phyloP scores from a whole-genome alignment of 352 stramenopile species.

The Phytophthora macrochlamydospora region DNA sequence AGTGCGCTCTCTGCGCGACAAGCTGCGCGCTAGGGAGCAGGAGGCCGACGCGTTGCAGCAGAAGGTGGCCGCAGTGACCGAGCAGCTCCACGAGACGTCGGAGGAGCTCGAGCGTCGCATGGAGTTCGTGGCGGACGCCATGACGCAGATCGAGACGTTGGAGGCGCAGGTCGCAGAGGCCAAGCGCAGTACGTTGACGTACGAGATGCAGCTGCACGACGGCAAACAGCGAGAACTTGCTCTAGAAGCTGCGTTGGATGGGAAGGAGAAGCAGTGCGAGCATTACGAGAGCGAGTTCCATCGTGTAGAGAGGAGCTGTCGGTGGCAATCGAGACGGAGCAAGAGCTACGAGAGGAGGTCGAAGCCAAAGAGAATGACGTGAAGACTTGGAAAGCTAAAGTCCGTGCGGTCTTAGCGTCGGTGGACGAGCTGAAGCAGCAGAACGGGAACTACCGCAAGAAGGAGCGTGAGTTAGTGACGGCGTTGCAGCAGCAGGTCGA shows the following conservation, averaged over 20 bases:
- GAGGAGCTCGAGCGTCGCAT: constrained; percentile 59
- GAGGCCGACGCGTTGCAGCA: constrained; percentile 42
- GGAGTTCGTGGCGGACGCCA: constrained; percentile 53
- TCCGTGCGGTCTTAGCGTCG: constrained; percentile 34
- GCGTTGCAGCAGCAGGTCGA: constrained; percentile 29
- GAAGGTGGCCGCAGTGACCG: constrained; percentile 45
- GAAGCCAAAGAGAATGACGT: constrained; percentile 36
- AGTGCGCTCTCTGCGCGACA: constrained; percentile 34
- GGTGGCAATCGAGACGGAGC: constrained; percentile 18
- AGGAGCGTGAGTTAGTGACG: constrained; percentile 22
- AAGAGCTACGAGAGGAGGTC: constrained; percentile 15
- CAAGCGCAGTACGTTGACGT: constrained; percentile 57
- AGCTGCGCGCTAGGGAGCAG: constrained; percentile 39
- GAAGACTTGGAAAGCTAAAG: constrained; percentile 50
- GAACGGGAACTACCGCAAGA: constrained; percentile 25
- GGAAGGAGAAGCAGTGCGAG: constrained; percentile 46
- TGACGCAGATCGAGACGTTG: constrained; percentile 44
- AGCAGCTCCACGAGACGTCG: constrained; percentile 57
- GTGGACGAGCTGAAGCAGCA: constrained; percentile 42
- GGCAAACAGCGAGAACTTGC: constrained; percentile 39
- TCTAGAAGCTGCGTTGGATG: constrained; percentile 34
- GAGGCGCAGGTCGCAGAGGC: constrained; percentile 48
- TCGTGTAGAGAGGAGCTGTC: constrained; percentile 34
- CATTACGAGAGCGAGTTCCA: constrained; percentile 62
- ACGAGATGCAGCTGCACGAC: constrained; percentile 68